phyloP scores from a whole-genome alignment of 495 filamentous ascomycete species.

The Sporormia fimetaria region DNA sequence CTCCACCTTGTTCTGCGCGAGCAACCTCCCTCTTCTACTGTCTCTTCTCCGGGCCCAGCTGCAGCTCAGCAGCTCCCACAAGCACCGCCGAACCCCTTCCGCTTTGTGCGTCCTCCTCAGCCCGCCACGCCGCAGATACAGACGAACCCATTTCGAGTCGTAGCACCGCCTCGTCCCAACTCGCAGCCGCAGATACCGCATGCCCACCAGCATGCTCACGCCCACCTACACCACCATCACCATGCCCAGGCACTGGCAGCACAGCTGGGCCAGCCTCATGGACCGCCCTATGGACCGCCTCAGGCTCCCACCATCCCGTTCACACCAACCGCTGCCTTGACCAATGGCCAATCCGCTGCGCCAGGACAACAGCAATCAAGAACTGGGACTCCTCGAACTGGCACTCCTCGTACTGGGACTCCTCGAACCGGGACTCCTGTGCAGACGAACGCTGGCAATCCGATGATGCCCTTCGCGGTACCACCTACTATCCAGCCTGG shows the following conservation, averaged over 20 bases:
- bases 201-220: constrained; percentile 6
- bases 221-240: constrained; percentile 16
- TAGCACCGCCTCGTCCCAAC: constrained; percentile 9
- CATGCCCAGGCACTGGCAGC: constrained; percentile 8
- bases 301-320: too few species aligned
- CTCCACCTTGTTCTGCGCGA: constrained; percentile 27
- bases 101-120: neutral
- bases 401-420: too few species aligned
- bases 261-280: too few species aligned
- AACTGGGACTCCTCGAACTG: too few species aligned
- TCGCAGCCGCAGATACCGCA: constrained; percentile 9
- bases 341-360: too few species aligned
- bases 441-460: constrained; percentile 3
- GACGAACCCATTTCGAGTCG: constrained; percentile 20
- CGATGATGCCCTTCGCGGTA: constrained; percentile 9
- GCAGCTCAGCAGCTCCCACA: constrained; percentile 15
- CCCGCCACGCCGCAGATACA: neutral
- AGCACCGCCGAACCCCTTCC: constrained; percentile 19
- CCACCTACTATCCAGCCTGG: too few species aligned
- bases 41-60: constrained; percentile 3
- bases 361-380: too few species aligned
- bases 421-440: too few species aligned
- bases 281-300: too few species aligned
- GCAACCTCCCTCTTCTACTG: neutral
- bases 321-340: too few species aligned